A percentile compares a stretch with the other conserved stretches of the same genome.
Evolutionary conservation across 108 stramenopile genomes (phyloP).

Genomic region (Nitzschia palea): DNA sequence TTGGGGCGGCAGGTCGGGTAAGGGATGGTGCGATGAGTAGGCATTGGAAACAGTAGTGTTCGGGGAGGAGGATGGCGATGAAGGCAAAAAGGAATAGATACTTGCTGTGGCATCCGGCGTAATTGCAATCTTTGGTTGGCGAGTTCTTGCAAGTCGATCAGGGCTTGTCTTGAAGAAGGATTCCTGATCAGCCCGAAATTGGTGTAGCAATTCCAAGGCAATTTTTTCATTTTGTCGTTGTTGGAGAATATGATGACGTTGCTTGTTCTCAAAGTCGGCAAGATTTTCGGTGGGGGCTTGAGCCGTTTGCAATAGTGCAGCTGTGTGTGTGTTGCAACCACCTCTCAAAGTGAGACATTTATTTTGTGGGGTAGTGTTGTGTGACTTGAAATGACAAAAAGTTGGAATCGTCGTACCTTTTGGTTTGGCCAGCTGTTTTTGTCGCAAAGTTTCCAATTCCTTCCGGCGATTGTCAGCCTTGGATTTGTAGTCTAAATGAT

Average conservation of each 20-base stretch:
- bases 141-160: too few relatives aligned
- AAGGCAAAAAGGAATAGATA: too few relatives aligned
- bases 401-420: conserved; percentile 5
- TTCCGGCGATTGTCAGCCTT: conserved; percentile 19
- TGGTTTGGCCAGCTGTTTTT: conserved; percentile 5
- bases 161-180: neutral
- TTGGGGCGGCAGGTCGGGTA: too few relatives aligned
- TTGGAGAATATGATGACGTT: neutral
- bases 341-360: neutral
- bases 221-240: conserved; percentile 8
- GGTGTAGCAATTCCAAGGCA: conserved; percentile 23
- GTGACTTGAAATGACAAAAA: neutral
- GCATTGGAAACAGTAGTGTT: too few relatives aligned
- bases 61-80: too few relatives aligned
- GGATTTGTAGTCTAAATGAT: conserved; percentile 20
- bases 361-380: neutral
- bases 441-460: conserved; percentile 22
- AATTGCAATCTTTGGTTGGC: too few relatives aligned
- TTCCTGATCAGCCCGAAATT: conserved; percentile 24
- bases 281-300: conserved; percentile 1
- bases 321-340: neutral
- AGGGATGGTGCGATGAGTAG: too few relatives aligned
- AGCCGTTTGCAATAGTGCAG: conserved; percentile 11
- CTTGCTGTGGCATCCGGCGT: too few relatives aligned
- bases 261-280: conserved; percentile 18